Conservation (phyloP, 805 yeast species). For the Sugiyamaella boreocaroliniensis region DNA sequence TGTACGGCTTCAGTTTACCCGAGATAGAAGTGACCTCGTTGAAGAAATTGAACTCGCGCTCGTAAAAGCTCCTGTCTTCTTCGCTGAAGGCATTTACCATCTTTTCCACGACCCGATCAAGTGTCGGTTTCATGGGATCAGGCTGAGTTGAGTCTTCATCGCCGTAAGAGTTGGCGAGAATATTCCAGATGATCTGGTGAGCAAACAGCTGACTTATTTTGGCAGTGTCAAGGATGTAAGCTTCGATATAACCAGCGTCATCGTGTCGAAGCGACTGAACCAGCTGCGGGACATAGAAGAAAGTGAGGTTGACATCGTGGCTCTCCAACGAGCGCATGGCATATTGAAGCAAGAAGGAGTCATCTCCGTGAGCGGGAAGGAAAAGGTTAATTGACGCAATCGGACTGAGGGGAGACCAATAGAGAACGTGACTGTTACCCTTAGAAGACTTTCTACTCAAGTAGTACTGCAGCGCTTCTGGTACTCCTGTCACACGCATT, state of each 20-base stretch:
- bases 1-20: conserved; percentile 89
- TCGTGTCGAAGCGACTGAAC: conserved; percentile 89
- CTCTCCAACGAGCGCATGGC: conserved; percentile 84
- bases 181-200: conserved; percentile 97
- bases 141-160: conserved; percentile 82
- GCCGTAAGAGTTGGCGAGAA: conserved; percentile 84
- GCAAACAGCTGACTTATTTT: conserved; percentile 86
- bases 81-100: conserved; percentile 58
- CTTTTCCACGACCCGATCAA: conserved; percentile 62
- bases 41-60: conserved; percentile 82
- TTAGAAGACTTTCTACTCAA: conserved; percentile 25
- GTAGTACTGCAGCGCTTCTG: conserved; percentile 55
- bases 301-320: conserved; percentile 80
- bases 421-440: conserved; percentile 33
- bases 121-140: conserved; percentile 72
- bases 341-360: conserved; percentile 71
- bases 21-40: conserved; percentile 88
- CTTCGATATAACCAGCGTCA: conserved; percentile 72
- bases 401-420: conserved; percentile 76
- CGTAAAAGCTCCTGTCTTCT: conserved; percentile 60
- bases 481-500: conserved; percentile 45
- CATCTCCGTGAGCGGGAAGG: conserved; percentile 60
- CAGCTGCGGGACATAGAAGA: conserved; percentile 96
- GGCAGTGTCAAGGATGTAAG: conserved; percentile 87
- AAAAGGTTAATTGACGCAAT: conserved; percentile 79